These are phyloP conservation scores for Trichodelitschia bisporula DNA, from an alignment of 495 filamentous ascomycete genomes.

Conservation along the genomic window DNA sequence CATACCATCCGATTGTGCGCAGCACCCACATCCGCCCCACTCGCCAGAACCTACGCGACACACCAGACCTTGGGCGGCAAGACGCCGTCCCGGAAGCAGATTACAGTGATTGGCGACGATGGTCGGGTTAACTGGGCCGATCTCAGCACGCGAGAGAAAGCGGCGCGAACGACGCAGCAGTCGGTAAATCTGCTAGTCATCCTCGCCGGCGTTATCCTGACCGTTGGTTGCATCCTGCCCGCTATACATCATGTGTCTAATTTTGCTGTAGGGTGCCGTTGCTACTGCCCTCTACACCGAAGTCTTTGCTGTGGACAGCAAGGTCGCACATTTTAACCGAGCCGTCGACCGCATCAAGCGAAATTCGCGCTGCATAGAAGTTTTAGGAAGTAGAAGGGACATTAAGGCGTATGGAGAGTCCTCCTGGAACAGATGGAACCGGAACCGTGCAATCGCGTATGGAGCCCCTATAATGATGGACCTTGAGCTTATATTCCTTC, in stretches of 20 bases:
- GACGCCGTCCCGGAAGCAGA: constrained; percentile 8
- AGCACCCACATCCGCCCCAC: too few species aligned
- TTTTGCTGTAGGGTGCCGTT: constrained; percentile 31
- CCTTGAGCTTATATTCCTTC: background rate
- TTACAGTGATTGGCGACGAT: constrained; percentile 65
- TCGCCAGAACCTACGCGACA: constrained; percentile 22
- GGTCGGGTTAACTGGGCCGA: constrained; percentile 58
- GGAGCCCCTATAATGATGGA: constrained; percentile 5
- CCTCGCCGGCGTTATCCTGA: constrained; percentile 45
- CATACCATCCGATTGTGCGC: too few species aligned
- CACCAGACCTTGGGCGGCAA: constrained; percentile 17
- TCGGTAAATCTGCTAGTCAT: constrained; percentile 67
- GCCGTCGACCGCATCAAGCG: constrained; percentile 56
- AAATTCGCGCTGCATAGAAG: constrained; percentile 38
- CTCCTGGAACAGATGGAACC: constrained; percentile 57
- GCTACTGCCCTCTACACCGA: constrained; percentile 61
- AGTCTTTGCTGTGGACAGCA: constrained; percentile 66
- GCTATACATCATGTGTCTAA: too few species aligned
- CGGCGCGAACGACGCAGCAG: constrained; percentile 68
- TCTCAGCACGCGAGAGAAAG: constrained; percentile 52
- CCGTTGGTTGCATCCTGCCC: too few species aligned
- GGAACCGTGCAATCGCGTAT: constrained; percentile 66
- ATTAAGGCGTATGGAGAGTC: constrained; percentile 72
- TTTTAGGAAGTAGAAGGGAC: constrained; percentile 53
- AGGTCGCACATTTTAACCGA: constrained; percentile 69